Base-by-base conservation (phyloP, 1,284 basidiomycete species). In the Puccinia horiana region DNA sequence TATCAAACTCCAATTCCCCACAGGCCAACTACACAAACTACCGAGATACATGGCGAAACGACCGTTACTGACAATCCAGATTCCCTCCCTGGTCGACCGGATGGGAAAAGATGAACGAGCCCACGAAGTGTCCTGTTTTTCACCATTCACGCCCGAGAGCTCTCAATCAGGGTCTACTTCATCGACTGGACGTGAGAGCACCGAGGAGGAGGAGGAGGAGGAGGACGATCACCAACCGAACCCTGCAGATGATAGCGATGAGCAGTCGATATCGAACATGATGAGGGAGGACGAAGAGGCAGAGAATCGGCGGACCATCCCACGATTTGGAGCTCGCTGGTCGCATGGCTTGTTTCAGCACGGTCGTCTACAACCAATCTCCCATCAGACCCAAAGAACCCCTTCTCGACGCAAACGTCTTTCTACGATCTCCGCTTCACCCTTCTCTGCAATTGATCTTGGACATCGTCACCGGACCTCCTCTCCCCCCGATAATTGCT, bases 41-140 rank as follows among this genome's bases (percentile, higher is more conserved):
- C 58, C 58, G 32, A 61, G 58, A 61, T 61, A 61, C 29, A 61
- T 61, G 58, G 29, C 58, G 29, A 61, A 61, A 12, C 58, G 58
- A 61, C 58, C 58, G 11, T 61, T 61, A 29, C 32, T 61, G 32
- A 61, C 29, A 26, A 61, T 61, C 29, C 29, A 61, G 58, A 61
- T 61, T 18, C 58, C 58, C 4, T 9, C 58, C 16, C 58, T 32
- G 12, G 32, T 61, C 58, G 58, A 61, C 16, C 26, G 58, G 32
- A 26, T 61, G 5, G 58, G 58, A 61, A 61, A 61, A 61, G 58
- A 61, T 8, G 58, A 61, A 61, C 58, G 58, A 12, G 16, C 58
- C 18, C 58, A 11, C 12, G 58, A 61, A 61, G 58, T 61, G 1
- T 61, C 58, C 3, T 61, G 26, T 14, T 61, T 61, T 35, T 61